These are phyloP conservation scores for Onygenales sp. DNA, from an alignment of 2,329 filamentous ascomycete species.

Conservation along the genomic window DNA sequence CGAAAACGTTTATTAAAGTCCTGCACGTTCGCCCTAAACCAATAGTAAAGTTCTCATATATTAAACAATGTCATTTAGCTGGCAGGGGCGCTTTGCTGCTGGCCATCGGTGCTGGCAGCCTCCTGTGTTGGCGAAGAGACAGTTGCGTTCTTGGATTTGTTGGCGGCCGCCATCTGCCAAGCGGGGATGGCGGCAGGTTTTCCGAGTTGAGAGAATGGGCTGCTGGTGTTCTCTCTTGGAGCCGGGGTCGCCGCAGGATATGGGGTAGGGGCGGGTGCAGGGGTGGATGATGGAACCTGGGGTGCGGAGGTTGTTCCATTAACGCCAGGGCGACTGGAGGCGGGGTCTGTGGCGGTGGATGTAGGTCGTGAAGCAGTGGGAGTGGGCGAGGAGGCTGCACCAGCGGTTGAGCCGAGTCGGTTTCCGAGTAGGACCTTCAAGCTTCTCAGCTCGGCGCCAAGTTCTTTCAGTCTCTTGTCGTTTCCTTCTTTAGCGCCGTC, in stretches of 20 bases:
- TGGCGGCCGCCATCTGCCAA: constrained; percentile 67
- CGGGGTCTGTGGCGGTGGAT: constrained; percentile 15
- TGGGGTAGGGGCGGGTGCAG: constrained; percentile 15
- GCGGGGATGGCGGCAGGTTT: constrained; percentile 61
- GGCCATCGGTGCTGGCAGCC: constrained; percentile 14
- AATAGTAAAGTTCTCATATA: neutral
- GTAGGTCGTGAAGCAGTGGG: constrained; percentile 20
- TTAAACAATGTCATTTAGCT: constrained; percentile 15
- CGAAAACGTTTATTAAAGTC: neutral
- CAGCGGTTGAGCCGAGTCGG: constrained; percentile 38
- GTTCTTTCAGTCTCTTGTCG: constrained; percentile 71
- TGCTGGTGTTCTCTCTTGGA: constrained; percentile 23
- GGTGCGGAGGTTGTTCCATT: constrained; percentile 19
- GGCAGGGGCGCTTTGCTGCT: constrained; percentile 21
- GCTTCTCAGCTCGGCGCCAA: constrained; percentile 80
- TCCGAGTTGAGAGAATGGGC: constrained; percentile 41
- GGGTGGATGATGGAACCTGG: constrained; percentile 20
- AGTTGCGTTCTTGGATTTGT: constrained; percentile 33
- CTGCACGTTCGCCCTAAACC: constrained; percentile 16
- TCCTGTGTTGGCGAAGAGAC: constrained; percentile 17
- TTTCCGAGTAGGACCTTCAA: constrained; percentile 76
- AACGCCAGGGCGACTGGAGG: constrained; percentile 15
- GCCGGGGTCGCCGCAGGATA: constrained; percentile 20
- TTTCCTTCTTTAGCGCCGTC: constrained; percentile 78
- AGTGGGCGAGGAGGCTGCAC: constrained; percentile 19